phyloP scores from a whole-genome alignment of 441 rosid genomes.

The Raphanus hybrid region DNA sequence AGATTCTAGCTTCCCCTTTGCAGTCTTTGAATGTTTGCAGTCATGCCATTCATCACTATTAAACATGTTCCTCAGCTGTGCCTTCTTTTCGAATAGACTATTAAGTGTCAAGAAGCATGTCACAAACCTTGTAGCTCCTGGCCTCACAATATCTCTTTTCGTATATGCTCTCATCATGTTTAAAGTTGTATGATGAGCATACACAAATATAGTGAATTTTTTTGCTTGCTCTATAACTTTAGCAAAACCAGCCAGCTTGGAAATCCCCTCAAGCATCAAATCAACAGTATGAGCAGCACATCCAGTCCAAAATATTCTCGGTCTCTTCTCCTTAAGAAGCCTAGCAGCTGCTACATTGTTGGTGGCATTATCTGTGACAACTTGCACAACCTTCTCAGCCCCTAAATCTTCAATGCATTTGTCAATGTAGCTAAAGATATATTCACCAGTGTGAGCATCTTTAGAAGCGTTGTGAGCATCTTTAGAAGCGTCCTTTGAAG shows the following conservation, averaged over 20 bases:
- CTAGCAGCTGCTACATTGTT: neutral
- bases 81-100: neutral
- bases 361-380: neutral
- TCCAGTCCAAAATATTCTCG: neutral
- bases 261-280: neutral
- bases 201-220: neutral
- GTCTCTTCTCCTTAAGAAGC: neutral
- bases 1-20: neutral
- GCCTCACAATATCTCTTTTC: neutral
- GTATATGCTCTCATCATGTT: neutral
- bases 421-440: neutral
- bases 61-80: neutral
- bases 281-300: neutral
- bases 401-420: neutral
- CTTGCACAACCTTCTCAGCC: neutral
- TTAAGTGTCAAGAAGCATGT: neutral
- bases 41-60: neutral
- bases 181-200: neutral
- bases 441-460: neutral
- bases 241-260: neutral
- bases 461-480: neutral
- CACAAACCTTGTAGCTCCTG: neutral
- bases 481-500: neutral
- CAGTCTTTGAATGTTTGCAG: neutral
- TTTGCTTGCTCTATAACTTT: neutral